Evolutionary conservation across 2,329 filamentous ascomycete species (phyloP), one percentile per base, ranked within the genome.

Genomic region (Fusarium incarnatum): DNA sequence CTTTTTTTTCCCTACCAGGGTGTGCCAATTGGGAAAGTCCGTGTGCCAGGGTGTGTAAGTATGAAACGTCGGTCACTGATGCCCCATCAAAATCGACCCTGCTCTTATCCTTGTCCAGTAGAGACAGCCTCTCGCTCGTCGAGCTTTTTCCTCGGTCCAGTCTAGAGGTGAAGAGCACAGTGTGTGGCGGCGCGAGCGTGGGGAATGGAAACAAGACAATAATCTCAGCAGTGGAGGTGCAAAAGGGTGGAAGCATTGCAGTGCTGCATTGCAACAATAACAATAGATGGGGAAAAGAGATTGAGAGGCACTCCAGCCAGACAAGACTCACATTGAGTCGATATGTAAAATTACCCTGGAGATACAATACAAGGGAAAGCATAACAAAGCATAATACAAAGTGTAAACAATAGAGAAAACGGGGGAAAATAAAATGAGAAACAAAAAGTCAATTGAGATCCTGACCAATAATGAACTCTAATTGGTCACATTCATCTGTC

Each of bases 131-230:
- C 60, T 71, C 32, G 53, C 52, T 67, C 54, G 46, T 67, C 56
- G 58, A 64, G 57, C 60, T 73, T 70, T 65, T 72, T 67, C 73
- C 73, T 64, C 70, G 68, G 66, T 37, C 60, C 66, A 72, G 70
- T 63, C 58, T 62, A n/a, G n/a, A n/a, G n/a, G 61, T 69, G 62
- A 56, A 72, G 56, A 60, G 73, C 71, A 73, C 70, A 70, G 73
- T 73, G 70, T 64, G 70, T 72, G 70, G 72, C 69, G 65, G 37
- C 56, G 53, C 30, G 47, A 67, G 53, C 70, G 72, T 75, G 73
- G 73, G 73, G 73, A 75, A 75, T 75, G 73, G 73, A 73, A 75
- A 75, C 73, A 75, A 75, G 66, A 75, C 73, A 67, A 67, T 73
- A 75, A 75, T 75, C 73, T 75, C 72, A 63, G 20, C 57, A 70